phyloP scores from a whole-genome alignment of 257 asterid species.

The Solanum paucissectum region DNA sequence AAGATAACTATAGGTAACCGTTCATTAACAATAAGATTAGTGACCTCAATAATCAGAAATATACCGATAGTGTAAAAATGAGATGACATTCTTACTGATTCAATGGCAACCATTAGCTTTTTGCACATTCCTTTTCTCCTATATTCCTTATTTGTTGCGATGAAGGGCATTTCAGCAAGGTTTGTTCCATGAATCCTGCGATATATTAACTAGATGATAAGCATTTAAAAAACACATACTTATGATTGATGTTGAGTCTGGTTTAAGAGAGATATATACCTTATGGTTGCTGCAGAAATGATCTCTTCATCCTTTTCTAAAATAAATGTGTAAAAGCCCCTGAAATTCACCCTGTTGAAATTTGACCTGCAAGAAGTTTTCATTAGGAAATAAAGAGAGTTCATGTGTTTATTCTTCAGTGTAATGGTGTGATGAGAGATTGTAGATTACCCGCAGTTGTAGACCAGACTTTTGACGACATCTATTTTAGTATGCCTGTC shows the following conservation, averaged over 20 bases:
- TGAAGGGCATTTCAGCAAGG: conserved; percentile 59
- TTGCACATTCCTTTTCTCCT: conserved; percentile 52
- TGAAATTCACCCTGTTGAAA: conserved; percentile 30
- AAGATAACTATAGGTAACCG: not conserved
- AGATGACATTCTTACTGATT: conserved; percentile 18
- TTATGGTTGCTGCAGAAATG: conserved; percentile 41
- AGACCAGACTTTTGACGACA: conserved; percentile 33
- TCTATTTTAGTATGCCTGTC: conserved; percentile 36
- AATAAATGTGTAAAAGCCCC: conserved; percentile 43
- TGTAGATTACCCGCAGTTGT: conserved; percentile 35
- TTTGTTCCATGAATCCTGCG: conserved; percentile 44
- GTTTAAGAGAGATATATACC: conserved; percentile 15
- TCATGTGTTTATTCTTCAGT: not conserved
- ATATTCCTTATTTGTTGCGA: conserved; percentile 32
- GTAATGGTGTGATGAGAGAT: not conserved
- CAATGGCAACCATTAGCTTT: conserved; percentile 36
- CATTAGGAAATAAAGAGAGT: not conserved
- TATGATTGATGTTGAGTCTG: not conserved
- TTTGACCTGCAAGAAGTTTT: conserved; percentile 28
- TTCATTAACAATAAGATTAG: not conserved
- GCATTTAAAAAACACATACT: not conserved
- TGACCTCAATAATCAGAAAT: not conserved
- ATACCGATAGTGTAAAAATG: not conserved
- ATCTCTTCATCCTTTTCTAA: conserved; percentile 52
- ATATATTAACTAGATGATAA: not conserved